These are phyloP conservation scores for Fusarium sp. DNA, from an alignment of 2,329 filamentous ascomycete genomes.

Conservation along the genomic window DNA sequence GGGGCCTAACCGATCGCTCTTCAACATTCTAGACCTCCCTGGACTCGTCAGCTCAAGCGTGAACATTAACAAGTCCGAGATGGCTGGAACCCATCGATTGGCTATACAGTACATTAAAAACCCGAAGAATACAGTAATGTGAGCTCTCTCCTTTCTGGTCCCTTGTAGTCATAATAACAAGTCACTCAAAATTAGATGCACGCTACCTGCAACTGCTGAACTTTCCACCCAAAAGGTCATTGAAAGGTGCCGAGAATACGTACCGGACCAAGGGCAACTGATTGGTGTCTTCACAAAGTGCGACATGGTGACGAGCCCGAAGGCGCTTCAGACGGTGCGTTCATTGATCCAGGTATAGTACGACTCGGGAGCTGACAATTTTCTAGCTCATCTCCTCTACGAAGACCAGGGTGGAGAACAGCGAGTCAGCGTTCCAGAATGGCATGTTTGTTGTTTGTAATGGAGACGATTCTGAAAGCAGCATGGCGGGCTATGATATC, in stretches of 20 bases:
- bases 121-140: not conserved
- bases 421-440: not conserved
- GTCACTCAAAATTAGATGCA: not conserved
- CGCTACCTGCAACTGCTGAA: constrained; percentile 3
- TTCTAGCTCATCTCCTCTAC: not conserved
- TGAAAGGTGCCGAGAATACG: not conserved
- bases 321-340: too few relatives aligned
- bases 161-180: too few relatives aligned
- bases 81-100: not conserved
- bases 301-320: not conserved
- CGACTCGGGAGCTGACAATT: not conserved
- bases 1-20: not conserved
- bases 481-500: too few relatives aligned
- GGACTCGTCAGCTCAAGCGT: constrained; percentile 1
- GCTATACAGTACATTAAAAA: not conserved
- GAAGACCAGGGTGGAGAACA: not conserved
- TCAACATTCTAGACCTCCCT: constrained; percentile 3
- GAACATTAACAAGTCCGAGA: not conserved
- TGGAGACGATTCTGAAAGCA: too few relatives aligned
- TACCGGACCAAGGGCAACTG: not conserved
- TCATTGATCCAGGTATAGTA: too few relatives aligned
- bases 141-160: not conserved
- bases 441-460: constrained; percentile 10
- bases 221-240: not conserved
- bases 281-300: not conserved